Percentiles rank a stretch among this genome's conserved stretches.
These are phyloP conservation scores for Jaminaea rosea DNA, from an alignment of 1,284 basidiomycete species.

Conservation along the genomic window DNA sequence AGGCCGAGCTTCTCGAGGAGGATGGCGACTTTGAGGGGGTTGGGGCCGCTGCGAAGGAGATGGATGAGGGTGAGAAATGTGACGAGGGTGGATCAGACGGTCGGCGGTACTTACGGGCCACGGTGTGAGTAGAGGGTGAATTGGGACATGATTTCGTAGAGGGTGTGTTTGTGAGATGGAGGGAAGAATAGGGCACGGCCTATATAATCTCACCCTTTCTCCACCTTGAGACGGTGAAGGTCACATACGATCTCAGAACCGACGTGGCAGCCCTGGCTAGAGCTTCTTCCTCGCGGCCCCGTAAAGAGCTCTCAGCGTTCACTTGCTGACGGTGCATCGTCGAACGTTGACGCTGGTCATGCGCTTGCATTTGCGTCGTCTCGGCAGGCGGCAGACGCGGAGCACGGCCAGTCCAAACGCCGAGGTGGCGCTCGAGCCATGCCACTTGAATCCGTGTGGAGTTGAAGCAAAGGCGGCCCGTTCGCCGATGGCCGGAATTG, in stretches of 20 bases:
- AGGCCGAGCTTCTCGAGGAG: slow-evolving; percentile 36
- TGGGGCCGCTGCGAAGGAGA: slow-evolving; percentile 17
- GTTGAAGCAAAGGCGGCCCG: background rate
- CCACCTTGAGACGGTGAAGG: no score
- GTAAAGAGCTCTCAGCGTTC: background rate
- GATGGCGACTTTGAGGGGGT: slow-evolving; percentile 34
- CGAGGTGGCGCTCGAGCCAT: no score
- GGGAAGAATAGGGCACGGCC: background rate
- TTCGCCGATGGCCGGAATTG: background rate
- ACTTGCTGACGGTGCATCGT: background rate
- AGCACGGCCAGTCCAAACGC: no score
- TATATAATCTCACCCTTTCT: no score
- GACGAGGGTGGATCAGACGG: background rate
- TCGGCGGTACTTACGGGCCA: slow-evolving; percentile 6
- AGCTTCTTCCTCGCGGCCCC: background rate
- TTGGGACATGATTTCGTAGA: background rate
- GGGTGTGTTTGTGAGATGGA: background rate
- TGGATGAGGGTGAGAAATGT: background rate
- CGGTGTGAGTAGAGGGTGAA: background rate
- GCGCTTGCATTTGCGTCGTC: background rate
- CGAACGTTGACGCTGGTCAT: background rate
- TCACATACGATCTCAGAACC: no score
- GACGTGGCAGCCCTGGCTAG: no score
- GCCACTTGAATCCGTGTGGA: background rate
- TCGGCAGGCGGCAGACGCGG: no score